These are phyloP conservation scores for Verticillium zaregamsianum DNA, from an alignment of 2,329 filamentous ascomycete genomes.

Conservation along the genomic window DNA sequence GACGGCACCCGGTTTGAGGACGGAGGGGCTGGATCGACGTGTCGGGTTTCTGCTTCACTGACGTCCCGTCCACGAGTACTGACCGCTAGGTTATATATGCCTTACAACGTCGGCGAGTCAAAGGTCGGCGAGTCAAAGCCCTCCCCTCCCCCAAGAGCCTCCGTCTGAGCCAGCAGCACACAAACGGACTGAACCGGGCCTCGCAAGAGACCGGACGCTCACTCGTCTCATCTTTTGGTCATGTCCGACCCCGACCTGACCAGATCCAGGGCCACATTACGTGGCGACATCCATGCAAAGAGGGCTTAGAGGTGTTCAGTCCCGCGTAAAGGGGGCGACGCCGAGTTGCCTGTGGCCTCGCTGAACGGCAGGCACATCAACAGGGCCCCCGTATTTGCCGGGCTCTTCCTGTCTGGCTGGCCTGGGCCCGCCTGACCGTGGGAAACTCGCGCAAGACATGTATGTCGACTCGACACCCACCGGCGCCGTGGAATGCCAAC, in stretches of 20 bases:
- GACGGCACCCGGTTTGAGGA: too few species aligned
- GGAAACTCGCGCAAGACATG: background rate
- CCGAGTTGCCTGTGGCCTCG: background rate
- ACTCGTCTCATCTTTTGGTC: background rate
- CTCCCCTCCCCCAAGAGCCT: background rate
- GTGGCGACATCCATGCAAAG: background rate
- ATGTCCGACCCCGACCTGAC: background rate
- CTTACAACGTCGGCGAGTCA: background rate
- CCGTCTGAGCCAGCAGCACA: background rate
- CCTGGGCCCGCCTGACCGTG: background rate
- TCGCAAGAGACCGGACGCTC: background rate
- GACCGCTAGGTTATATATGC: background rate
- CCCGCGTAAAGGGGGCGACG: too few species aligned
- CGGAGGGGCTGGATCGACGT: background rate
- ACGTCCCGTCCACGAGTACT: background rate
- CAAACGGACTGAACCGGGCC: background rate
- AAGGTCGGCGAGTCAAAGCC: background rate
- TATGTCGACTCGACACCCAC: background rate
- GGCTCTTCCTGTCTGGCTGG: background rate
- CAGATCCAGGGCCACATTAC: background rate
- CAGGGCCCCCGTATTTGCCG: background rate
- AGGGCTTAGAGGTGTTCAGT: background rate
- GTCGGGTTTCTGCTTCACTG: background rate
- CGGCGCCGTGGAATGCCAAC: background rate
- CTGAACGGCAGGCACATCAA: background rate